Evolutionary conservation across 768 basidiomycete species (phyloP), one percentile per base, ranked within the genome.

Genomic region (Agrocybe chaxingu): DNA sequence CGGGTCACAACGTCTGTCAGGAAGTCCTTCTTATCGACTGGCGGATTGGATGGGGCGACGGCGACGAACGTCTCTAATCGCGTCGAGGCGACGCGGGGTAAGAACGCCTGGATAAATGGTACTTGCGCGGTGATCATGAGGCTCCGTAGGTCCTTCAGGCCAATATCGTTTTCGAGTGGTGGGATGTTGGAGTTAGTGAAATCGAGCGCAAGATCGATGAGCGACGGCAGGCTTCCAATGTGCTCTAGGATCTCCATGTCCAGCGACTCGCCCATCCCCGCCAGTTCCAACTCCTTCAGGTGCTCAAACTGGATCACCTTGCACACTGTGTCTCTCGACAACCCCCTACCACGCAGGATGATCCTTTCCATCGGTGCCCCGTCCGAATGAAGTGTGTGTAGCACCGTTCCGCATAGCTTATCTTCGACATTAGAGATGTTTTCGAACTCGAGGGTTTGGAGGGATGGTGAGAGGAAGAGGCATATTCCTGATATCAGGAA

Each of bases 401-500:
- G 58, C 24, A 66, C 60, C 9, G 68, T 67, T 12, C 66, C 68
- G 31, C 62, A 62, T 1, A 69, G 53, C 42, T 69, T 69, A 46
- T 69, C 67, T 50, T 69, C 67, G 7, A 66, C 61, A 18, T 51
- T 57, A 12, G 65, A 64, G 11, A 69, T 66, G 31, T 60, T 55
- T 11, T 60, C 56, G 31, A 67, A 62, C 41, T 66, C 58, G 13
- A 69, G 51, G 9, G 51, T 43, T 39, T 61, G 61, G n/a, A 69
- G 50, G 3, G 65, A 64, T 4, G 66, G 63, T 0, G 64, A 57
- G n/a, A 67, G 56, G 53, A 69, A 69, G 31, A 69, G 58, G 48
- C 64, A 67, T n/a, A 69, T 65, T 1, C 65, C 64, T 1, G 66
- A 65, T 16, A 66, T 63, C 35, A 67, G 59, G 45, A 67, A 66